phyloP scores from a whole-genome alignment of 2,329 filamentous ascomycete species.

The Cadophora luteo-olivacea region DNA sequence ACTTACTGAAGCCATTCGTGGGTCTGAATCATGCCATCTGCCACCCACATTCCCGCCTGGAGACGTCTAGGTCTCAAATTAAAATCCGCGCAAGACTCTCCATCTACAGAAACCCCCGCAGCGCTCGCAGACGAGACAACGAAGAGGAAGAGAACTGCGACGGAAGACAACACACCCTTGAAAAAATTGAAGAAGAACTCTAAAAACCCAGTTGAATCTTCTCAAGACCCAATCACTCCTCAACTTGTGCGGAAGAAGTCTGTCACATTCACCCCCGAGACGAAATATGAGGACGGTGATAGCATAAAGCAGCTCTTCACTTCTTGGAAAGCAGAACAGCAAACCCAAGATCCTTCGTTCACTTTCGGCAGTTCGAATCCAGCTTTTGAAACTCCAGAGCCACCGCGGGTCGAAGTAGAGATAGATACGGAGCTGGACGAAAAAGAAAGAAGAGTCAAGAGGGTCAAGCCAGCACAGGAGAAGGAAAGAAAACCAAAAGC shows the following conservation, averaged over 20 bases:
- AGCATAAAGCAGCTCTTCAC: constrained; percentile 59
- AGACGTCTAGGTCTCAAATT: constrained; percentile 65
- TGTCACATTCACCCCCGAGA: constrained; percentile 69
- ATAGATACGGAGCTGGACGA: constrained; percentile 41
- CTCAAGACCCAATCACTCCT: constrained; percentile 39
- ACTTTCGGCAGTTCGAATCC: constrained; percentile 30
- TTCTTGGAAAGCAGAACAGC: constrained; percentile 52
- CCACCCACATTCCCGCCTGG: constrained; percentile 58
- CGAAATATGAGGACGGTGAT: constrained; percentile 63
- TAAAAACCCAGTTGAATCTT: constrained; percentile 23
- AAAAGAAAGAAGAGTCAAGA: constrained; percentile 40
- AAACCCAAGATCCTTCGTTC: constrained; percentile 41
- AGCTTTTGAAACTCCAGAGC: constrained; percentile 39
- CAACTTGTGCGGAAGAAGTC: constrained; percentile 55
- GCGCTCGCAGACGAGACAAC: constrained; percentile 29
- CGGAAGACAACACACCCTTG: constrained; percentile 30
- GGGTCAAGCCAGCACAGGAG: constrained; percentile 37
- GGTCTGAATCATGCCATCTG: constrained; percentile 35
- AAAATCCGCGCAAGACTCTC: constrained; percentile 55
- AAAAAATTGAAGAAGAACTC: constrained; percentile 41
- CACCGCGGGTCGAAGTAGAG: constrained; percentile 40
- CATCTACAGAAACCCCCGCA: constrained; percentile 30
- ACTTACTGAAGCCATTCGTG: constrained; percentile 7
- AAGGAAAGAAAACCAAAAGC: constrained; percentile 31
- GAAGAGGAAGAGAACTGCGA: constrained; percentile 40